Evolutionary conservation across 257 asterid genomes (phyloP).

Genomic region (Solanum etuberosum): DNA sequence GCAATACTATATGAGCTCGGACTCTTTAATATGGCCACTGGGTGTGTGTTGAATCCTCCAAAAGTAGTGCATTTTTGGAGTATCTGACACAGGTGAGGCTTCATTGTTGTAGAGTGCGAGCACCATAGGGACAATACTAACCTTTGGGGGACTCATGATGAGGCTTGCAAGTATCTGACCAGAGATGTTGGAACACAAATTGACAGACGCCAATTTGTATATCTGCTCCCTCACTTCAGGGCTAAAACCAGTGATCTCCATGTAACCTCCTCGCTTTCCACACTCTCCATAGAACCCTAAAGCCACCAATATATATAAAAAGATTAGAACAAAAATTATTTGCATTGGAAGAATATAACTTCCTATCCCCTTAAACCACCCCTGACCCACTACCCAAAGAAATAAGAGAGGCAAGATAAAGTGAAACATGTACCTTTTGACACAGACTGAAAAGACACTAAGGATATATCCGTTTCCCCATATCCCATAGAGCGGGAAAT

Average conservation of each 20-base stretch:
- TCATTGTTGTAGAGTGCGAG: too few relatives aligned
- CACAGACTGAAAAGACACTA: slow-evolving; percentile 90
- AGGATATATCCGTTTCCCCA: slow-evolving; percentile 67
- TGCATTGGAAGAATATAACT: background rate
- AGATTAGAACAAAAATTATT: background rate
- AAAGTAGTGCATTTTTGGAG: too few relatives aligned
- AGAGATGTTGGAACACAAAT: slow-evolving; percentile 88
- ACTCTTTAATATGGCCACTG: too few relatives aligned
- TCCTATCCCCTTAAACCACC: background rate
- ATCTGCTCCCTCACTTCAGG: slow-evolving; percentile 83
- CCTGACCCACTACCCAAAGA: background rate
- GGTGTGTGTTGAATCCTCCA: too few relatives aligned
- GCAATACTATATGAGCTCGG: background rate
- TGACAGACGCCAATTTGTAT: slow-evolving; percentile 88
- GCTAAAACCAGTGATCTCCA: slow-evolving; percentile 91
- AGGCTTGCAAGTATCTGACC: slow-evolving; percentile 98
- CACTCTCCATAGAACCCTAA: slow-evolving; percentile 93
- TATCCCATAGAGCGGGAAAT: slow-evolving; percentile 72
- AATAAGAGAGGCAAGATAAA: background rate
- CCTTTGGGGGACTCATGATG: slow-evolving; percentile 95
- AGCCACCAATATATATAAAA: background rate
- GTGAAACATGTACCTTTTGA: slow-evolving; percentile 59
- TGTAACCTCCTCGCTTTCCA: slow-evolving; percentile 96
- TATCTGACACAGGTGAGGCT: too few relatives aligned
- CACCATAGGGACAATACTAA: background rate